Base-by-base conservation (phyloP, 192 early-diverging fungal genomes). In the Gorgonomyces haynaldii region DNA sequence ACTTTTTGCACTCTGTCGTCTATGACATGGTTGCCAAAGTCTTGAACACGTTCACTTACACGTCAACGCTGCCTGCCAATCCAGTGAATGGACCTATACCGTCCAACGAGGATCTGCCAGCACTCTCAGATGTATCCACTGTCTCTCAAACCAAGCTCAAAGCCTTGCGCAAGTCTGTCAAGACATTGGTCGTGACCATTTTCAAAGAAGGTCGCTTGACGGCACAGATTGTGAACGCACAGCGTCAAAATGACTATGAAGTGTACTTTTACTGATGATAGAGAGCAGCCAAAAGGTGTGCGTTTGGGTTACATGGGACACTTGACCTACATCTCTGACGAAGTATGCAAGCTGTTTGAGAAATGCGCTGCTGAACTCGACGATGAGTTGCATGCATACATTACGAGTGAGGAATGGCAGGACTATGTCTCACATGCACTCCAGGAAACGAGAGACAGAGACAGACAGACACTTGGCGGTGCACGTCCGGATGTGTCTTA, bases 281-380 rank as follows among this genome's bases (percentile, higher is more conserved):
- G 82, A 19, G 78, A 77, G 25, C 65, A 86, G 55, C 84, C 87
- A 9, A 89, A 91, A 31, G 93, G 93, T 23, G 79, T 85, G 15
- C 79, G 93, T 26, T 70, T 96, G 22, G 96, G 93, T 4, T 97
- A 87, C 60, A 99, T 99, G 96, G 96, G 96, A 9, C 96, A 99
- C 52, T 66, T 97, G 57, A 97, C 90, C 0, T 90, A 90, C 41
- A 94, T 99, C 43, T 81, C 93, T 21, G 96, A 99, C 53, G 96
- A 97, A 56, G 82, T 91, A 1, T 80, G 83, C 39, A 88, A 93
- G 52, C 56, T 97, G 23, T 61, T 92, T 31, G 92, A 97, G 49
- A 78, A 86, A 16, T 79, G 77, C 37, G 38, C 37, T 34, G 60
- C 44, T 4, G 66, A 75, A 31, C 56, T 80, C 24, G 58, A 37